Evolutionary conservation across 306 rosid genomes (phyloP), one percentile per base, ranked within the genome.

Genomic region (Comarum palustre): DNA sequence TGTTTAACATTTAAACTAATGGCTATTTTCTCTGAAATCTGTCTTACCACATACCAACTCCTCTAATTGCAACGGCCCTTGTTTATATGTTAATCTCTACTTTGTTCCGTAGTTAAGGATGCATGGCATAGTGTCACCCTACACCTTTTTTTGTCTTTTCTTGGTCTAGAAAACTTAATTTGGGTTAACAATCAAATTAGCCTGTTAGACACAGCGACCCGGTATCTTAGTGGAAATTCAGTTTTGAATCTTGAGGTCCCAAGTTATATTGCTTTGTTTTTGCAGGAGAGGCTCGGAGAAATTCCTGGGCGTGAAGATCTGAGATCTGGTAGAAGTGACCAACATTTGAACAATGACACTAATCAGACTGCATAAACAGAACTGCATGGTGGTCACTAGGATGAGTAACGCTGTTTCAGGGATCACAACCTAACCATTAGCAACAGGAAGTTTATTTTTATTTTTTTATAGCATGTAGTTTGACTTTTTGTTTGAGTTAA

Each of bases 221-320:
- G 6, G 19, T 36, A 54, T 20, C 8, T 16, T 16, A 38, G 10
- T 52, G 45, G 45, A 29, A 48, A 68, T 19, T 13, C 38, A 34
- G 15, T 34, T 48, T 69, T 32, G 46, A 69, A 19, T 69, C 9
- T 25, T 4, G 15, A 48, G 7, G 62, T n/a, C 27, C 61, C 0
- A 50, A 50, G 47, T 69, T 12, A 22, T 20, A 24, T 32, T 22
- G 29, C 68, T 67, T 48, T 60, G 70, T 22, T 80, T 75, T 38
- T 85, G 52, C 95, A 94, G 98, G 96, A 87, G 86, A 86, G 84
- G 79, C 90, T 94, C 3, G 97, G 87, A 61, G 97, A 94, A 75
- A 68, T 42, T 69, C 91, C 96, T 19, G 86, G 79, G 62, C 88
- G 81, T 0, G 89, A 86, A 52, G 96, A 84, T 42, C 58, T 17